Evolutionary conservation across 1,139 yeast species (phyloP).

Genomic region (Starmera stellimalicola): DNA sequence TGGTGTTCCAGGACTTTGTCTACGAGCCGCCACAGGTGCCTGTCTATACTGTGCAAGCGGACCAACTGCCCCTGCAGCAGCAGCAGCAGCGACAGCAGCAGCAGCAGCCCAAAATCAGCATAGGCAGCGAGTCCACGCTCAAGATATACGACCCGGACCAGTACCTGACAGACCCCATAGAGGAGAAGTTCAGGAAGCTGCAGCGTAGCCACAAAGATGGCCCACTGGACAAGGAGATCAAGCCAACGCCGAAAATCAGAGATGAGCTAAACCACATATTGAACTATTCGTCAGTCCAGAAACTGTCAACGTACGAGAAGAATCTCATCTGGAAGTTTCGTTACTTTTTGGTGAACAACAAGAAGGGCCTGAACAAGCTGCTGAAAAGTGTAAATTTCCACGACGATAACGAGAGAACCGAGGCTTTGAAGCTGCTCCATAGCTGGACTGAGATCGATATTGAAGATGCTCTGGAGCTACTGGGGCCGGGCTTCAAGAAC

Average conservation of each 20-base stretch:
- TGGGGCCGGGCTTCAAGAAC: constrained; percentile 62
- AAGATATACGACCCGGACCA: constrained; percentile 60
- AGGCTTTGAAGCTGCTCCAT: constrained; percentile 54
- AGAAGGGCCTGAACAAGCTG: constrained; percentile 72
- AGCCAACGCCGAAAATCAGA: constrained; percentile 80
- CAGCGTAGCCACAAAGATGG: constrained; percentile 78
- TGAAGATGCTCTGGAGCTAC: constrained; percentile 84
- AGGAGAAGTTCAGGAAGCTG: constrained; percentile 71
- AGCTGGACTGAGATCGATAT: constrained; percentile 74
- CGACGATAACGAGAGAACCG: constrained; percentile 69
- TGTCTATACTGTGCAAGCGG: constrained; percentile 15
- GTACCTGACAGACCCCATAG: constrained; percentile 68
- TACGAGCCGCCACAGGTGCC: constrained; percentile 19
- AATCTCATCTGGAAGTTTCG: constrained; percentile 88
- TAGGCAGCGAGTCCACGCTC: constrained; percentile 29
- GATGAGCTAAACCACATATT: constrained; percentile 64
- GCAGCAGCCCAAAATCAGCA: constrained; percentile 21
- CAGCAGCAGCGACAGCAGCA: too few species aligned
- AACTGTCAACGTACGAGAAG: constrained; percentile 73
- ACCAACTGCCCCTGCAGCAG: constrained; percentile 14
- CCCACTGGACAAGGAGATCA: constrained; percentile 71
- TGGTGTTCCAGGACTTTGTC: constrained; percentile 57
- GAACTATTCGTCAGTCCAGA: constrained; percentile 75
- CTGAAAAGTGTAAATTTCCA: constrained; percentile 85
- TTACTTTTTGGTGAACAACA: constrained; percentile 70